A percentile compares a stretch with the other conserved stretches of the same genome.
Evolutionary conservation across 257 asterid species (phyloP).

Genomic region (Osmanthus fragrans): DNA sequence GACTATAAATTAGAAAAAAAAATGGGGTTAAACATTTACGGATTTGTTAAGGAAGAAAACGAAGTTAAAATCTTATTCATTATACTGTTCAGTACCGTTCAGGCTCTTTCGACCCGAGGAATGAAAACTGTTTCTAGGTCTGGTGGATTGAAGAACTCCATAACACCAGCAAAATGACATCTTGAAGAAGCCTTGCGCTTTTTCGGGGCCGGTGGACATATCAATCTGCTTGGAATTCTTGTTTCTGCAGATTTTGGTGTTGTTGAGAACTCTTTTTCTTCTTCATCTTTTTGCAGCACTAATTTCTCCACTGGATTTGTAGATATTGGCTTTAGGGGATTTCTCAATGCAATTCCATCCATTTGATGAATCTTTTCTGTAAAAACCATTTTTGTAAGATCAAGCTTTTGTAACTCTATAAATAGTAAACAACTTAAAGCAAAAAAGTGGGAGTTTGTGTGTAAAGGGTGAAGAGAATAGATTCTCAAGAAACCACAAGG

Average conservation of each 20-base stretch:
- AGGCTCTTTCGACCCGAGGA: constrained; percentile 25
- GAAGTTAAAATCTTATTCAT: background rate
- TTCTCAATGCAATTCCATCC: constrained; percentile 9
- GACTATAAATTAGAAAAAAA: constrained; percentile 7
- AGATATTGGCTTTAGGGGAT: constrained; percentile 40
- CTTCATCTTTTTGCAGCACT: background rate
- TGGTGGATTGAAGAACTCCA: constrained; percentile 41
- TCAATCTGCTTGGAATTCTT: constrained; percentile 25
- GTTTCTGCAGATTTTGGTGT: constrained; percentile 49
- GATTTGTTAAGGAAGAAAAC: background rate
- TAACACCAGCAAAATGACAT: constrained; percentile 24
- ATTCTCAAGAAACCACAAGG: constrained; percentile 3
- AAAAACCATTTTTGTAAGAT: background rate
- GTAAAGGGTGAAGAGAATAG: constrained; percentile 25
- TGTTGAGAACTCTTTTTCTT: constrained; percentile 23
- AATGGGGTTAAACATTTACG: background rate
- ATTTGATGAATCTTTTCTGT: background rate
- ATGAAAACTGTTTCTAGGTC: constrained; percentile 39
- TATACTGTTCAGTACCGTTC: background rate
- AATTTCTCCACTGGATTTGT: constrained; percentile 26
- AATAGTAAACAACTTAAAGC: constrained; percentile 11
- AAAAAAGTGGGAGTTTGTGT: background rate
- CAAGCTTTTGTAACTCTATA: background rate
- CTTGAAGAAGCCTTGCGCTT: constrained; percentile 44
- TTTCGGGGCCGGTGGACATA: constrained; percentile 51